phyloP scores from a whole-genome alignment of 1,284 basidiomycete genomes.

The Trametes pubescens region DNA sequence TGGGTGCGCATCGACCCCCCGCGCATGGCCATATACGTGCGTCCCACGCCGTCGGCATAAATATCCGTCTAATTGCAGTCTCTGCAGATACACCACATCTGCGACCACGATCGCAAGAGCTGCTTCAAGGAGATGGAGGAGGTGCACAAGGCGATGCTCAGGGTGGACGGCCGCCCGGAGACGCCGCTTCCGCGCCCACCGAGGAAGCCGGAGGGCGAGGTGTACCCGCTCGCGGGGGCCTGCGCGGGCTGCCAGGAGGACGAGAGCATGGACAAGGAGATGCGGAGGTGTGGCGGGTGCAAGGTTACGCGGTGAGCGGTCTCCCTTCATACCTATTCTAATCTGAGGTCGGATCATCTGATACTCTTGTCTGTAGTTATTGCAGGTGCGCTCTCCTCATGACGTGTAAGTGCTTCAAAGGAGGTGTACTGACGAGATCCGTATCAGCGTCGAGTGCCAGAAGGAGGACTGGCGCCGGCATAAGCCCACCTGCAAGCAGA shows the following conservation, averaged over 20 bases:
- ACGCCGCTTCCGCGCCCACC: conserved; percentile 19
- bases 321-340: background rate
- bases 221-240: conserved; percentile 23
- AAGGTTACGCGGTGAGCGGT: conserved; percentile 23
- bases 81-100: conserved; percentile 26
- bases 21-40: conserved; percentile 22
- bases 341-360: background rate
- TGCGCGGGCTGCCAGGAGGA: conserved; percentile 25
- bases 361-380: conserved; percentile 10
- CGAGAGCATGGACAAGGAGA: conserved; percentile 6
- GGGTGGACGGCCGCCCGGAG: conserved; percentile 18
- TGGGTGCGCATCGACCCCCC: conserved; percentile 17
- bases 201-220: conserved; percentile 13
- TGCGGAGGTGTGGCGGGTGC: conserved; percentile 23
- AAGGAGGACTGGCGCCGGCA: conserved; percentile 33
- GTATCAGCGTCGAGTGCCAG: conserved; percentile 26
- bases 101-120: conserved; percentile 19
- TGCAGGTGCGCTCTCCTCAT: conserved; percentile 14
- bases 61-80: too few relatives aligned
- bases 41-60: too few relatives aligned
- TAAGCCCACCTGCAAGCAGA: conserved; percentile 29
- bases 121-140: conserved; percentile 13
- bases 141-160: conserved; percentile 19
- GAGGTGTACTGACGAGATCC: too few relatives aligned
- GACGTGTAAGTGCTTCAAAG: background rate